Conservation (phyloP, 768 basidiomycete species). For the Suillus tomentosus region DNA sequence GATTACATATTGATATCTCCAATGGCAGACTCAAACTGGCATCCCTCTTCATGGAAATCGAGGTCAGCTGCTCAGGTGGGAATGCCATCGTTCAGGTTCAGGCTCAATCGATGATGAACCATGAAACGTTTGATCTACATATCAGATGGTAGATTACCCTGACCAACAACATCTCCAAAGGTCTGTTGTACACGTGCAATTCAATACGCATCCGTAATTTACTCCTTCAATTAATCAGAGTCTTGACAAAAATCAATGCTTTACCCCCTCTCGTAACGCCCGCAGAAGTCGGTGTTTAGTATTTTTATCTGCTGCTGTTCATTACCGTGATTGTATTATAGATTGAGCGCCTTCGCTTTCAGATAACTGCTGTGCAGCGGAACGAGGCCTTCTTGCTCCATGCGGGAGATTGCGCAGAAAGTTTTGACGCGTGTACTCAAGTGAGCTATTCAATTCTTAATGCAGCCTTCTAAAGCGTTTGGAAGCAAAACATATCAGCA, state of each 20-base stretch:
- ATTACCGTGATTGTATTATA: constrained; percentile 31
- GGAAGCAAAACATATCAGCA: constrained; percentile 80
- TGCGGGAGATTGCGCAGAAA: constrained; percentile 97
- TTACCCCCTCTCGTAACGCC: constrained; percentile 93
- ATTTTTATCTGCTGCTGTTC: constrained; percentile 26
- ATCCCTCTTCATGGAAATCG: constrained; percentile 76
- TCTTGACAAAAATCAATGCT: constrained; percentile 71
- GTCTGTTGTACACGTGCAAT: constrained; percentile 35
- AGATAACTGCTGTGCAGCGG: constrained; percentile 76
- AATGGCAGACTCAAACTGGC: constrained; percentile 46
- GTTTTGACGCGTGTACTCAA: constrained; percentile 88
- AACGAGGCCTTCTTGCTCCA: constrained; percentile 94
- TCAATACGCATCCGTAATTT: background rate
- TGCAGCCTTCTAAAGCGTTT: constrained; percentile 16
- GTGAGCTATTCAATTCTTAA: constrained; percentile 43
- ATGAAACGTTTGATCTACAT: background rate
- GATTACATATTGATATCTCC: background rate
- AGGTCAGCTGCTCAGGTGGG: constrained; percentile 76
- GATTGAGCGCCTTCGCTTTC: constrained; percentile 84
- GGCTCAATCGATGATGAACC: constrained; percentile 4
- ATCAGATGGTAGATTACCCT: constrained; percentile 71
- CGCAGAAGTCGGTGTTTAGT: constrained; percentile 67
- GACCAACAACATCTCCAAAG: constrained; percentile 60
- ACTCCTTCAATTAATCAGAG: constrained; percentile 41
- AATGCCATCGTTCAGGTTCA: background rate